phyloP scores from a whole-genome alignment of 768 basidiomycete genomes.

The Suillus variegatus region DNA sequence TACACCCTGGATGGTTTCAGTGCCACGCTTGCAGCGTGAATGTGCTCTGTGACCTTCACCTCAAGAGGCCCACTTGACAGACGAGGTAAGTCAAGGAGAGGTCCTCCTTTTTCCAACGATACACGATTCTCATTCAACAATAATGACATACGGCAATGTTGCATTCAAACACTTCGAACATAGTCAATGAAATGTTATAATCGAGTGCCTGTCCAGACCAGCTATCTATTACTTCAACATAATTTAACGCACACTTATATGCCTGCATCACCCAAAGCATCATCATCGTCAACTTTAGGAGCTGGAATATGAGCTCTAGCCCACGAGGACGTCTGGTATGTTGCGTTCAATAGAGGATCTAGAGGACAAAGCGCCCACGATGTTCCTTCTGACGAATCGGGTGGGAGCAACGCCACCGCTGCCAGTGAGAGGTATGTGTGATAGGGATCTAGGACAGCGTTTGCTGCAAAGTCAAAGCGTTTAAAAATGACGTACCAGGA shows the following conservation, averaged over 20 bases:
- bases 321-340: conserved; percentile 66
- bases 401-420: conserved; percentile 68
- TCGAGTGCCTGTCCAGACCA: background rate
- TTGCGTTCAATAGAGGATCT: conserved; percentile 74
- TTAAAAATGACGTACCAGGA: conserved; percentile 55
- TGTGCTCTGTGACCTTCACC: background rate
- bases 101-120: background rate
- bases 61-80: background rate
- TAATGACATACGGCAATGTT: background rate
- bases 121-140: background rate
- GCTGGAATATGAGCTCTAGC: conserved; percentile 57
- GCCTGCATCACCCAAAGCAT: background rate
- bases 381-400: conserved; percentile 30
- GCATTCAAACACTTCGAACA: background rate
- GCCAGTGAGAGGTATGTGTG: conserved; percentile 94
- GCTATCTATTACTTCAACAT: background rate
- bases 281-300: conserved; percentile 2
- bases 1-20: background rate
- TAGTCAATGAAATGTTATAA: background rate
- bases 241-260: background rate
- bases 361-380: conserved; percentile 63
- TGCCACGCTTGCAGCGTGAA: background rate
- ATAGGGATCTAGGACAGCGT: conserved; percentile 70
- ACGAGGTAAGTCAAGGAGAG: background rate
- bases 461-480: conserved; percentile 6